These are phyloP conservation scores for Sphaerulina vaccinii DNA, from an alignment of 2,329 filamentous ascomycete species.

Conservation along the genomic window DNA sequence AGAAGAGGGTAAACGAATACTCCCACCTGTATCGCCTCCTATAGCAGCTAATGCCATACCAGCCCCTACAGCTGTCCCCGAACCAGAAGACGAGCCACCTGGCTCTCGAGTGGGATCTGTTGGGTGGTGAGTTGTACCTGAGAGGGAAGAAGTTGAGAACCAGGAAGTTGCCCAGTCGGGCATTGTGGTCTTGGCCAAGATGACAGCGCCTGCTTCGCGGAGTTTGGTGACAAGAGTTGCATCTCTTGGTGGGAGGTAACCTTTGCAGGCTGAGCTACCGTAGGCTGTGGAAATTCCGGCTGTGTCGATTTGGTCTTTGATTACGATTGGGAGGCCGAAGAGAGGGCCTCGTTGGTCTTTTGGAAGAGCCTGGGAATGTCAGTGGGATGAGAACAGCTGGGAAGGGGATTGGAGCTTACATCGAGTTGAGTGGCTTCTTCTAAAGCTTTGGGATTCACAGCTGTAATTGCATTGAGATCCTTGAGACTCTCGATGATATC, in stretches of 20 bases:
- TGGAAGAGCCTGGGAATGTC: conserved; percentile 12
- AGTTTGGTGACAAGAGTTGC: conserved; percentile 25
- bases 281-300: conserved; percentile 25
- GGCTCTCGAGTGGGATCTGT: conserved; percentile 29
- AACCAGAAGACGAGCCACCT: conserved; percentile 33
- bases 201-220: conserved; percentile 26
- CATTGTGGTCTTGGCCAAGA: conserved; percentile 30
- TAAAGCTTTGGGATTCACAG: conserved; percentile 22
- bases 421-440: conserved; percentile 25
- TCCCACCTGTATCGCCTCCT: conserved; percentile 33
- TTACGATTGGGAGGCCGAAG: conserved; percentile 27
- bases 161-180: conserved; percentile 27
- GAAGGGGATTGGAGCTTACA: conserved; percentile 8
- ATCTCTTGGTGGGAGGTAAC: conserved; percentile 25
- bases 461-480: conserved; percentile 28
- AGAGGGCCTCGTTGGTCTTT: conserved; percentile 22
- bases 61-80: conserved; percentile 32
- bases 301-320: conserved; percentile 32
- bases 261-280: conserved; percentile 24
- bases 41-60: conserved; percentile 31
- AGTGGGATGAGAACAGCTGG: not conserved
- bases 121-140: conserved; percentile 28
- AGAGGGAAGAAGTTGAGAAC: conserved; percentile 28
- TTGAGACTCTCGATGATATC: conserved; percentile 21
- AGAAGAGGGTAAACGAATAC: conserved; percentile 28